Base-by-base conservation (phyloP, 768 basidiomycete genomes). In the Agaricus subrufescens region DNA sequence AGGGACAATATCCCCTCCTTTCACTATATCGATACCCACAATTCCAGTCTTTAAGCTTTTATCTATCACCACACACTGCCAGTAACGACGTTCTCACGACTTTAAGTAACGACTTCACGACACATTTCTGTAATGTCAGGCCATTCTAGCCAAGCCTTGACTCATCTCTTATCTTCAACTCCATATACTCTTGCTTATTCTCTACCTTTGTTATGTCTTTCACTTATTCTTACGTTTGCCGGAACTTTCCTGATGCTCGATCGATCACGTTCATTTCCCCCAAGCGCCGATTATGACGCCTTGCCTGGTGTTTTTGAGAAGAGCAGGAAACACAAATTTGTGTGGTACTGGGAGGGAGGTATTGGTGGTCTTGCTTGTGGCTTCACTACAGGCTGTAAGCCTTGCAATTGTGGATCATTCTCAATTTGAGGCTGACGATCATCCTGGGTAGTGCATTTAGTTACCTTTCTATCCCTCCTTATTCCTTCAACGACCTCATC, bases 161-260 rank as follows among this genome's bases (percentile, higher is more conserved):
- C 73, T 47, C 62, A 68, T 27, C 70, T 86, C 27, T 68, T 87
- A 6, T 69, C 77, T 43, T 72, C 79, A 8, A 72, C 76, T 23
- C 65, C 80, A 3, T 82, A 80, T 63, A 66, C 75, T 26, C 75
- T 87, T 30, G 77, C 77, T 40, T 87, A 87, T 64, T 63, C 79
- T 31, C 62, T 87, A 27, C 85, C 85, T 50, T 71, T 89, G n/a
- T 71, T 89, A 31, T 65, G 82, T 3, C 57, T 83, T 4, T 87
- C 86, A 9, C 50, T 84, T 40, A 58, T 82, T 25, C 71, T 85
- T 38, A 80, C 79, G 6, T 84, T 87, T 63, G 73, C 84, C n/a
- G 86, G 87, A n/a, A 76, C 85, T 2, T 88, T 89, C 66, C 71
- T 88, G 23, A 87, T 80, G 15, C 77, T 89, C 48, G 86, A 88